phyloP scores from a whole-genome alignment of 768 basidiomycete genomes.

The Holtermanniella nyarrowii region DNA sequence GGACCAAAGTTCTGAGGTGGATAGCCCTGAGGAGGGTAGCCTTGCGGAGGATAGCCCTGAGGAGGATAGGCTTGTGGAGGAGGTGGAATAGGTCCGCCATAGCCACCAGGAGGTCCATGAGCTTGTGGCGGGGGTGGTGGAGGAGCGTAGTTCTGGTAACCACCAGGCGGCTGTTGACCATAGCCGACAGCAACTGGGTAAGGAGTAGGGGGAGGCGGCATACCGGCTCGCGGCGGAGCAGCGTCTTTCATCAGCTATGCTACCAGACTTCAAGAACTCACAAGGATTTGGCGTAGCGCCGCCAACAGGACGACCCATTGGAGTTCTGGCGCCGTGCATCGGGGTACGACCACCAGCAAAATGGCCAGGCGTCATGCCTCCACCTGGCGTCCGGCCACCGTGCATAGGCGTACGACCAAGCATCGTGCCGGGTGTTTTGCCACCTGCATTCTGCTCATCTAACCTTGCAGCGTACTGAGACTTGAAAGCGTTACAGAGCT shows the following conservation, averaged over 20 bases:
- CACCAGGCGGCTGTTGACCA: neutral
- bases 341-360: conserved; percentile 9
- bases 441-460: conserved; percentile 23
- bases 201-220: neutral
- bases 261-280: conserved; percentile 10
- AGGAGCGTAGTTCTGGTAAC: conserved; percentile 1
- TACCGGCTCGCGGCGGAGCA: neutral
- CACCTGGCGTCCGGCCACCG: conserved; percentile 26
- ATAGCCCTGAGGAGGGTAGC: too few species aligned
- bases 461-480: conserved; percentile 39
- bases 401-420: conserved; percentile 25
- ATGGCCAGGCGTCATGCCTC: conserved; percentile 23
- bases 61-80: too few species aligned
- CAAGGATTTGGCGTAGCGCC: conserved; percentile 32
- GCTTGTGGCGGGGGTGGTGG: conserved; percentile 5
- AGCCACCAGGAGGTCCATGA: conserved; percentile 5
- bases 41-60: too few species aligned
- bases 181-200: neutral
- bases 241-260: too few species aligned
- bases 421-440: conserved; percentile 36
- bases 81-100: conserved; percentile 10
- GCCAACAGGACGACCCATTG: conserved; percentile 8
- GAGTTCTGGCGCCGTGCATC: conserved; percentile 16
- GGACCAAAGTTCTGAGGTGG: too few species aligned
- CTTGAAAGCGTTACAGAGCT: conserved; percentile 96